Evolutionary conservation across 805 yeast genomes (phyloP), one percentile per base, ranked within the genome.

Genomic region (Candida rishiriensis): DNA sequence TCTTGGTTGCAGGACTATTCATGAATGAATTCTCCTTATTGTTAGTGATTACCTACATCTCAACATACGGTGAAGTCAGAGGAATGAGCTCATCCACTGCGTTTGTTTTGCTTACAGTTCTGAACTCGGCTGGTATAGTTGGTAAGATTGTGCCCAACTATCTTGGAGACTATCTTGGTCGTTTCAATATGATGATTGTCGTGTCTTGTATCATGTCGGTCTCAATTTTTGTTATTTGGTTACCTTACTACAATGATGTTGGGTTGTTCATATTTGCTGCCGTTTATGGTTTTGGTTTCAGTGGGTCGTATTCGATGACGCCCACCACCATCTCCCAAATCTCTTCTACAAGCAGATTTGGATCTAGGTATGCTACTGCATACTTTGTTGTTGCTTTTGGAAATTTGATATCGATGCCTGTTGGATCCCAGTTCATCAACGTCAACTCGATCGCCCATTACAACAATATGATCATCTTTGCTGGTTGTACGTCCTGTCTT

Each of bases 341-440:
- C 12, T 75, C 82, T 13, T 72, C 72, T 8, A 78, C 80, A 0
- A 68, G 72, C 46, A 75, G 78, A 41, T 84, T 83, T 57, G 90
- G 90, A 26, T 78, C 77, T 47, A 64, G 84, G 16, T 84, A 76
- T 54, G 89, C 89, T 0, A 74, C 87, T n/a, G 72, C 80, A 52
- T 83, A 80, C 59, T 78, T 78, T 43, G 58, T 79, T 47, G 79
- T 77, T 15, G 75, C 87, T 41, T 61, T 79, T 38, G 65, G 72
- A 17, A 65, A 69, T 29, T 59, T 78, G 16, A 67, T 73, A 13
- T 64, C 71, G 4, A 66, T 76, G 42, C 80, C 81, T 10, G 61
- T 73, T 37, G 71, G 74, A 11, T 79, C 81, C 49, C 70, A 72
- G 2, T 63, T 76, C 34, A 69, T 76, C 39, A 73, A 54, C 14